Base-by-base conservation (phyloP, 2,329 filamentous ascomycete genomes). In the Diaporthe sp. region DNA sequence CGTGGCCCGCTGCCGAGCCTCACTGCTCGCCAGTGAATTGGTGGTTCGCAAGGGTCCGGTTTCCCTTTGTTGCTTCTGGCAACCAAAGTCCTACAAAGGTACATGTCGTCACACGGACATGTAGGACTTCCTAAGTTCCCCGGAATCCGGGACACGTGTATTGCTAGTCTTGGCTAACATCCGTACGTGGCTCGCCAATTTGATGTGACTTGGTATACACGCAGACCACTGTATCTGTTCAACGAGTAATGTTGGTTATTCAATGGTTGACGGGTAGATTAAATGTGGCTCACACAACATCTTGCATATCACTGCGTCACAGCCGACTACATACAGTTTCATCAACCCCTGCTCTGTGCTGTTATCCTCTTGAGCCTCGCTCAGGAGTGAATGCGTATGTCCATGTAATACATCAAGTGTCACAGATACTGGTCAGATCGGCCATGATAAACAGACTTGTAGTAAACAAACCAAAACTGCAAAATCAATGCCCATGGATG, bases 11-110 rank as follows among this genome's bases (percentile, higher is more conserved):
- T 67, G 33, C 64, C 47, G 47, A 68, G 64, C 64, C 64, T 68
- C 22, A 54, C n/a, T 68, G 64, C 33, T 68, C 64, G n/a, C 30
- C 25, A 40, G 47, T 28, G n/a, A 68, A 35, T 47, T 22, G 60
- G 64, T 38, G 47, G 64, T 38, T 40, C n/a, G 64, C 33, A 25
- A 54, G 64, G 64, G 64, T 68, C 25, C 35, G 47, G 47, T 12
- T 54, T 68, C 33, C 47, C 64, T 68, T 68, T 68, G 64, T 68
- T 68, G 64, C 64, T 68, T 68, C 47, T 54, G 64, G 64, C 64
- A 68, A 68, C 64, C 64, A 52, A 68, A 68, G 64, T 68, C 64
- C 64, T 68, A 68, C 47, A 38, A n/a, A 54, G 64, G 64, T 38
- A 68, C 64, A 68, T 68, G 64, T 19, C 50, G 47, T 40, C 64